Base-by-base conservation (phyloP, 2,329 filamentous ascomycete species). In the Alternaria infectoria region DNA sequence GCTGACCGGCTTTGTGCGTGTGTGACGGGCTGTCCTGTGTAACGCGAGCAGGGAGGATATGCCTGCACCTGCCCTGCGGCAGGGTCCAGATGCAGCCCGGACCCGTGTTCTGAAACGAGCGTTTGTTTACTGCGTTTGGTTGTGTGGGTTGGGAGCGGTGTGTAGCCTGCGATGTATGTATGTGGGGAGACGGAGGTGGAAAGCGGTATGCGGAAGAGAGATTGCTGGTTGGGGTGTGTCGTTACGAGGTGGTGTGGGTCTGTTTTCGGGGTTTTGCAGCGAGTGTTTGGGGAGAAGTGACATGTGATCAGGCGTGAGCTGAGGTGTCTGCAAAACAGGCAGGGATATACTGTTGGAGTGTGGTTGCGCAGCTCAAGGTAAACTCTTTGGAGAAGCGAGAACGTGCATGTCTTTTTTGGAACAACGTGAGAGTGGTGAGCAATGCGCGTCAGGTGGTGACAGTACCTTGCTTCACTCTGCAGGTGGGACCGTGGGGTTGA, bases 81-180 rank as follows among this genome's bases (percentile, higher is more conserved):
- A 58, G 46, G 46, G 56, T 52, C 56, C 56, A 58, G 56, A 58
- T 58, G 46, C 32, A 51, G 56, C 46, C 32, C 13, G 23, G 23
- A 52, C 32, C 56, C 46, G 46, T 51, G 23, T 21, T 12, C 21
- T 51, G 56, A 52, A 58, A 44, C 30, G 46, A 36, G 32, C 56
- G 45, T 58, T 58, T 58, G 56, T 58, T 51, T 58, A 52, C 46
- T 30, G 17, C 30, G 55, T 58, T 58, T 40, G 55, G 55, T 25
- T 17, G 45, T 19, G 15, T 46, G 9, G 11, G 30, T 19, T 19
- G 9, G 32, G 30, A n/a, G 55, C 55, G 55, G 55, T 58, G 55
- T 58, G 55, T 58, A 49, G n/a, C 26, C 17, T 58, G 45, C 36
- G 5, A 40, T 40, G 28, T 23, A 6, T 58, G 46, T 23, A 17